These are phyloP conservation scores for Chalciporus sp. DNA, from an alignment of 1,284 basidiomycete genomes.

Conservation along the genomic window DNA sequence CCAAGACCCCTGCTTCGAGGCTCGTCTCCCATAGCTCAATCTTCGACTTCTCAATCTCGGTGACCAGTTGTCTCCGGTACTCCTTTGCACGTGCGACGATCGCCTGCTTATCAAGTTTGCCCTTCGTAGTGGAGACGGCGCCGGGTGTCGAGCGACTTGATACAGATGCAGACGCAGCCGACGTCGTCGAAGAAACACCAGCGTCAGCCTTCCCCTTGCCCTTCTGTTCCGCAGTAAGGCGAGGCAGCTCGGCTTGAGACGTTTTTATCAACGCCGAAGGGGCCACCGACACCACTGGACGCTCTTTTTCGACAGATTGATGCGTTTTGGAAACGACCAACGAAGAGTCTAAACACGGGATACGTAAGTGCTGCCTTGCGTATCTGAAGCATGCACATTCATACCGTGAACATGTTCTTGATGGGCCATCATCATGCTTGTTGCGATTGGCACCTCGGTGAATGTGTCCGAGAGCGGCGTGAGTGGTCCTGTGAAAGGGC, in stretches of 20 bases:
- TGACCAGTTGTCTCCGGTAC: constrained; percentile 50
- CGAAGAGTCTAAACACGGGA: constrained; percentile 9
- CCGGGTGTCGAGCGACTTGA: constrained; percentile 19
- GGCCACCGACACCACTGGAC: not conserved
- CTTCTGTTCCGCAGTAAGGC: constrained; percentile 14
- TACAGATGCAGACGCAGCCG: constrained; percentile 3
- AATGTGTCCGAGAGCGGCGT: constrained; percentile 32
- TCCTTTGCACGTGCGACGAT: constrained; percentile 54
- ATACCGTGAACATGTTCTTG: constrained; percentile 15
- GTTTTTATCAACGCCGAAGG: constrained; percentile 1
- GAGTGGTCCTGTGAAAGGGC: constrained; percentile 37
- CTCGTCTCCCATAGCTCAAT: constrained; percentile 73
- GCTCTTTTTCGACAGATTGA: constrained; percentile 4
- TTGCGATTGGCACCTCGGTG: constrained; percentile 10
- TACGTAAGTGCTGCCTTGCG: constrained; percentile 9
- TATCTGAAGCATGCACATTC: not conserved
- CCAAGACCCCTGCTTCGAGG: constrained; percentile 70
- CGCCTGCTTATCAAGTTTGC: constrained; percentile 35
- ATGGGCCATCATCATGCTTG: not conserved
- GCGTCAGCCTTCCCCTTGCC: constrained; percentile 20
- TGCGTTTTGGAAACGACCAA: not conserved
- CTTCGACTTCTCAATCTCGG: constrained; percentile 62
- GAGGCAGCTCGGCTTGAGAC: not conserved
- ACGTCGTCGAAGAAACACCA: not conserved
- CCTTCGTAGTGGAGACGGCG: constrained; percentile 3